Conservation (phyloP, 2,329 filamentous ascomycete species). For the Hypoxylon sp. region DNA sequence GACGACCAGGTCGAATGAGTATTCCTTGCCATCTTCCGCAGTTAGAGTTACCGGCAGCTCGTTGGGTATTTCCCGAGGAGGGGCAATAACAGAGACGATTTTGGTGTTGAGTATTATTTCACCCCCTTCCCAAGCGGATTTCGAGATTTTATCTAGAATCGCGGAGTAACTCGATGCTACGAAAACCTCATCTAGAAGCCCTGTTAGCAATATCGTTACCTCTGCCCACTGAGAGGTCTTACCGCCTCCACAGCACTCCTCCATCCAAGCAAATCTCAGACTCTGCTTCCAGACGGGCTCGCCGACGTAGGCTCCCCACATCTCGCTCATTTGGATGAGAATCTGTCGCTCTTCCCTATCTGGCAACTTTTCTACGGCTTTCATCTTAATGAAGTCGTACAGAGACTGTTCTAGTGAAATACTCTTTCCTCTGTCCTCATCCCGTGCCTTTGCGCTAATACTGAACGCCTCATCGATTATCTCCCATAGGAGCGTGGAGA, state of each 20-base stretch:
- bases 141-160: constrained; percentile 68
- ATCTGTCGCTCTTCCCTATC: constrained; percentile 61
- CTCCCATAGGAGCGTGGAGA: constrained; percentile 33
- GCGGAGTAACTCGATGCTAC: constrained; percentile 72
- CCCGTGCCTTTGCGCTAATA: constrained; percentile 66
- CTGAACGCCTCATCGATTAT: constrained; percentile 52
- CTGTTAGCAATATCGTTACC: background rate
- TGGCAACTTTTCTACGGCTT: constrained; percentile 59
- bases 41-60: constrained; percentile 60
- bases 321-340: constrained; percentile 68
- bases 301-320: constrained; percentile 77
- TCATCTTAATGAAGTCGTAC: constrained; percentile 69
- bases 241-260: constrained; percentile 76
- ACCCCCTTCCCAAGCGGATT: constrained; percentile 62
- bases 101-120: constrained; percentile 64
- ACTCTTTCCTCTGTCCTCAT: constrained; percentile 51
- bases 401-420: constrained; percentile 69
- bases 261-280: constrained; percentile 75
- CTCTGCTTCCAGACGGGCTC: constrained; percentile 72
- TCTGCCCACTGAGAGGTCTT: constrained; percentile 35
- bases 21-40: constrained; percentile 55
- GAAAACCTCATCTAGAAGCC: constrained; percentile 69
- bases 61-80: constrained; percentile 8
- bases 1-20: constrained; percentile 66
- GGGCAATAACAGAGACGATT: constrained; percentile 58